Conservation (phyloP, 768 basidiomycete genomes). For the Leccinellum rugosiceps region DNA sequence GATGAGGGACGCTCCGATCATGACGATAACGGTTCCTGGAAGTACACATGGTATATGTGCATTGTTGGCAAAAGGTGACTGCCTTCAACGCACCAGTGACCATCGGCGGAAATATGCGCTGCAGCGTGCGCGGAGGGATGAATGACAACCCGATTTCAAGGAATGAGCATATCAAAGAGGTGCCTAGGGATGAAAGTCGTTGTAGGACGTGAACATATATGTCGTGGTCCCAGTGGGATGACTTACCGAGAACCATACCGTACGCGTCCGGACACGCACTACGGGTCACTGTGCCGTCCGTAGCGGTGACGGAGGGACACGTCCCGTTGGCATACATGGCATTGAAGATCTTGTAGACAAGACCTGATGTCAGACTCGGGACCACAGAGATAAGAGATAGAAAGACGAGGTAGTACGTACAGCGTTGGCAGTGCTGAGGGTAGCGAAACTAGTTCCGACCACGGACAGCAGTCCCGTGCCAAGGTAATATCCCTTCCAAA, state of each 20-base stretch:
- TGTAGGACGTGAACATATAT: not conserved
- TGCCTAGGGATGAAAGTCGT: conserved; percentile 49
- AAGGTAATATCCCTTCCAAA: conserved; percentile 63
- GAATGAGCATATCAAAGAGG: conserved; percentile 74
- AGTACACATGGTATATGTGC: not conserved
- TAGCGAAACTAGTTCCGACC: conserved; percentile 79
- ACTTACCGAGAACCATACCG: conserved; percentile 67
- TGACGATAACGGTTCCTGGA: conserved; percentile 69
- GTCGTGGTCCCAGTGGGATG: too few relatives aligned
- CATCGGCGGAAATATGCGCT: conserved; percentile 74
- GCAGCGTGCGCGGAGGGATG: conserved; percentile 58
- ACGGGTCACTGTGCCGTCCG: conserved; percentile 58
- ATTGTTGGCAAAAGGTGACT: not conserved
- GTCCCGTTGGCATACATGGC: conserved; percentile 78
- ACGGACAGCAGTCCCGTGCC: conserved; percentile 82
- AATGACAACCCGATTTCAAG: conserved; percentile 80
- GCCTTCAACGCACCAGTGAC: conserved; percentile 53
- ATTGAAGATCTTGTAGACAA: conserved; percentile 54
- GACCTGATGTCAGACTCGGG: not conserved
- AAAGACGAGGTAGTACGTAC: conserved; percentile 34
- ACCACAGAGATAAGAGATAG: not conserved
- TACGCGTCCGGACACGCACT: conserved; percentile 76
- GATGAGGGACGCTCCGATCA: conserved; percentile 78
- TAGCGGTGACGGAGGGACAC: conserved; percentile 55
- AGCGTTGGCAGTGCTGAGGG: conserved; percentile 68